phyloP scores from a whole-genome alignment of 768 basidiomycete species.

The Termitomyces sp. region DNA sequence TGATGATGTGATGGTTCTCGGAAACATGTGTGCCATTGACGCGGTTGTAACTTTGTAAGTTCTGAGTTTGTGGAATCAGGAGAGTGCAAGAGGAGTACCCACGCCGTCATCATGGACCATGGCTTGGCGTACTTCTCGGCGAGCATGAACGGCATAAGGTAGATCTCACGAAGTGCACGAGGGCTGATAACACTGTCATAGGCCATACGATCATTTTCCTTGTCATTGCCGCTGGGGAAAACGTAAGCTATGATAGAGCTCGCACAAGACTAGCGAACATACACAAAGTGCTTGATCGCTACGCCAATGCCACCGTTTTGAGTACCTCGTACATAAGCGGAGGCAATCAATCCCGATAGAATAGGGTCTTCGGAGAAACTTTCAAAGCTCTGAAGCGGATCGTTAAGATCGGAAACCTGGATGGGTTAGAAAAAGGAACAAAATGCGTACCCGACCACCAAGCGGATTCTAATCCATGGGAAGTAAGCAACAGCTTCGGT shows the following conservation, averaged over 20 bases:
- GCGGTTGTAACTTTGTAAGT: conserved; percentile 54
- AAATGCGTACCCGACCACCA: conserved; percentile 53
- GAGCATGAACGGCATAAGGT: conserved; percentile 74
- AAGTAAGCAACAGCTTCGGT: neutral
- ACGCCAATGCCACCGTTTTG: conserved; percentile 75
- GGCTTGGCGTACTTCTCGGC: conserved; percentile 63
- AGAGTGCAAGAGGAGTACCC: conserved; percentile 21
- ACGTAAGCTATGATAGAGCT: neutral
- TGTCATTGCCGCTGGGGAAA: conserved; percentile 63
- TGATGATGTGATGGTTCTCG: conserved; percentile 58
- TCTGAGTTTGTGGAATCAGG: neutral
- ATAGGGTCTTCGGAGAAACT: conserved; percentile 78
- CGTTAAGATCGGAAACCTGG: neutral
- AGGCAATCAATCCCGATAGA: conserved; percentile 66
- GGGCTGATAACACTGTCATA: conserved; percentile 65
- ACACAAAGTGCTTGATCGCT: conserved; percentile 83
- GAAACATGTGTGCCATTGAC: conserved; percentile 73
- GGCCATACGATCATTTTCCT: conserved; percentile 71
- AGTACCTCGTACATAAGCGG: conserved; percentile 73
- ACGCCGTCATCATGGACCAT: conserved; percentile 73
- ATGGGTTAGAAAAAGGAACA: neutral
- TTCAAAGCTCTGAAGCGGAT: conserved; percentile 54
- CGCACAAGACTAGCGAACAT: conserved; percentile 11
- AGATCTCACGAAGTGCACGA: conserved; percentile 70
- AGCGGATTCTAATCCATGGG: conserved; percentile 50